Percentiles rank a stretch among this genome's conserved stretches.
Evolutionary conservation across 2,329 filamentous ascomycete species (phyloP).

Genomic region (Mollisiaceae sp.): DNA sequence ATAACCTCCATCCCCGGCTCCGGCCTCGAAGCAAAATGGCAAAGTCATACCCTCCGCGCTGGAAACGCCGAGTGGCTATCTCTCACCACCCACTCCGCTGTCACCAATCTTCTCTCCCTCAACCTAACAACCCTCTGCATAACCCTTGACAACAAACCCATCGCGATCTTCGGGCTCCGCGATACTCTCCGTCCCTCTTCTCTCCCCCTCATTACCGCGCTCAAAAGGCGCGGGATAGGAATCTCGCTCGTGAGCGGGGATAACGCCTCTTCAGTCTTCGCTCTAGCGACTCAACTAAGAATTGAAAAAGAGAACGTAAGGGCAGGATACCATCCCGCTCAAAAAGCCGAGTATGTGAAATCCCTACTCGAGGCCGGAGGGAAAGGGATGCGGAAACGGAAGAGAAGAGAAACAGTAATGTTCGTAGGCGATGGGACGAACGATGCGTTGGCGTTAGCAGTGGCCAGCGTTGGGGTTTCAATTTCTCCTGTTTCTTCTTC

Average conservation of each 20-base stretch:
- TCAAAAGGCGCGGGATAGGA: conserved; percentile 47
- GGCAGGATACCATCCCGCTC: conserved; percentile 44
- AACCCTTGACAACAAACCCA: conserved; percentile 43
- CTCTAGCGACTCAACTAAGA: conserved; percentile 45
- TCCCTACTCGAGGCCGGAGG: conserved; percentile 5
- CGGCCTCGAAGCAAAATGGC: conserved; percentile 49
- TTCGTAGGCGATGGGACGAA: conserved; percentile 83
- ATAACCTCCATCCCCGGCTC: conserved; percentile 51
- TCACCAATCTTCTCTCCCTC: conserved; percentile 44
- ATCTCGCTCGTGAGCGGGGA: conserved; percentile 59
- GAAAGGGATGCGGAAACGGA: conserved; percentile 1
- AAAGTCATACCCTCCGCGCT: conserved; percentile 46
- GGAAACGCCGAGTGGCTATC: conserved; percentile 58
- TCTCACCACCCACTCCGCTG: conserved; percentile 40
- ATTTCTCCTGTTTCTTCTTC: too few species aligned
- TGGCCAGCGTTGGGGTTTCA: conserved; percentile 69
- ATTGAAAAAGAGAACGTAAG: conserved; percentile 45
- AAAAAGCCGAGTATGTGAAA: conserved; percentile 34
- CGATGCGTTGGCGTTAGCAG: conserved; percentile 73
- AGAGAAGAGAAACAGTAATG: conserved; percentile 49
- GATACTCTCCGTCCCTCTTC: conserved; percentile 54
- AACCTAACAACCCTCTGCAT: conserved; percentile 55
- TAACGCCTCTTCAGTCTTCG: conserved; percentile 51
- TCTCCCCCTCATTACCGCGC: conserved; percentile 39
- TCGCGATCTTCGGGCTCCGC: conserved; percentile 51